Evolutionary conservation across 2,329 filamentous ascomycete genomes (phyloP).

Genomic region (Coniochaeta sp.): DNA sequence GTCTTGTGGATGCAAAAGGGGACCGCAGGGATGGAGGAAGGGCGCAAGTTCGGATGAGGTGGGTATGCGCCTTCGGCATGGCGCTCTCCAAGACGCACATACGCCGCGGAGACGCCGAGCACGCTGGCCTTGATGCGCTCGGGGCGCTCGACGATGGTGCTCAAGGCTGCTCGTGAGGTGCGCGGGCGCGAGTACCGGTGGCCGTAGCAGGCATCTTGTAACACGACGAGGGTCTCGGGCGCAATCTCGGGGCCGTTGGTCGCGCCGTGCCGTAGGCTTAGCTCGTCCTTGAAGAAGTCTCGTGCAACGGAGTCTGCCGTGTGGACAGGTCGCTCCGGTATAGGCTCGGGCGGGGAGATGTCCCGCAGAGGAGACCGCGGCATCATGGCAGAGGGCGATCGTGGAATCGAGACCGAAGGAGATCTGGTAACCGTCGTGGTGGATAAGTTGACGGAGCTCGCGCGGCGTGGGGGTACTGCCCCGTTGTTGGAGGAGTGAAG

Average conservation of each 20-base stretch:
- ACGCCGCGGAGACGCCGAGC: slow-evolving; percentile 77
- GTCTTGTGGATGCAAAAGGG: slow-evolving; percentile 87
- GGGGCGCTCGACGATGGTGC: slow-evolving; percentile 84
- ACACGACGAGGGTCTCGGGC: slow-evolving; percentile 68
- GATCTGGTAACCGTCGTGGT: too few relatives aligned
- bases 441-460: slow-evolving; percentile 36
- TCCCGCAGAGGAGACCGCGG: slow-evolving; percentile 26
- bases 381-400: slow-evolving; percentile 23
- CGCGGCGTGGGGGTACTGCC: slow-evolving; percentile 38
- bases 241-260: slow-evolving; percentile 24
- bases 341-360: slow-evolving; percentile 19
- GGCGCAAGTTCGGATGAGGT: slow-evolving; percentile 55
- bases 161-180: slow-evolving; percentile 63
- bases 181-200: slow-evolving; percentile 84
- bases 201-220: slow-evolving; percentile 93
- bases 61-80: slow-evolving; percentile 65
- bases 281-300: slow-evolving; percentile 62
- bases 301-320: slow-evolving; percentile 54
- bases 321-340: slow-evolving; percentile 28
- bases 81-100: slow-evolving; percentile 80
- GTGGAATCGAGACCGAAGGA: too few relatives aligned
- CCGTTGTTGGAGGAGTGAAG: slow-evolving; percentile 36
- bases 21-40: slow-evolving; percentile 46
- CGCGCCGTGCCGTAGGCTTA: slow-evolving; percentile 52
- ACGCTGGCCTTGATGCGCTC: slow-evolving; percentile 82